Conservation (phyloP, 306 rosid genomes). For the Datisca glomerata region DNA sequence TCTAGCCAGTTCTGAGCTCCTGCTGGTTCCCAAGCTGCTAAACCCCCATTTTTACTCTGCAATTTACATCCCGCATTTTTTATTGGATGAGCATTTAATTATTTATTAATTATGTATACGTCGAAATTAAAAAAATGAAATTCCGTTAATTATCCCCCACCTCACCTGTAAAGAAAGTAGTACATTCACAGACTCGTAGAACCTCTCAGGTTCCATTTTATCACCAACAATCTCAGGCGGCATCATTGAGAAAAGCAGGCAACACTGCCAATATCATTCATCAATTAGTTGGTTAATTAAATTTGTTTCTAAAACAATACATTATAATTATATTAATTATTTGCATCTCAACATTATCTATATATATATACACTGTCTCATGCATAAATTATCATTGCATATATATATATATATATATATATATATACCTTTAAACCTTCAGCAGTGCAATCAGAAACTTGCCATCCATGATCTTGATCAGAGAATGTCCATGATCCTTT, state of each 20-base stretch:
- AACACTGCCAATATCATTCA: conserved; percentile 28
- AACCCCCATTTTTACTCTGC: conserved; percentile 73
- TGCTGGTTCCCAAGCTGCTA: conserved; percentile 50
- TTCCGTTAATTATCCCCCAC: not conserved
- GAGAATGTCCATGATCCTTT: conserved; percentile 86
- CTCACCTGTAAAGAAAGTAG: conserved; percentile 55
- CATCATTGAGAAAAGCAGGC: conserved; percentile 45
- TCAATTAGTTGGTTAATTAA: not conserved
- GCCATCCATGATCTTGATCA: conserved; percentile 84
- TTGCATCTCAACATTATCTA: not conserved
- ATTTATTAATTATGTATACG: not conserved
- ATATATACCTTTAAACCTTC: conserved; percentile 51
- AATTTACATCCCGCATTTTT: not conserved
- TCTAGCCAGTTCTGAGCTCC: conserved; percentile 55
- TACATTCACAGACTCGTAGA: conserved; percentile 54
- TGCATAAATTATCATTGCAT: too few species aligned
- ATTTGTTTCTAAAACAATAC: not conserved
- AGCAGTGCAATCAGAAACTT: conserved; percentile 75
- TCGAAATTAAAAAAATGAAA: not conserved
- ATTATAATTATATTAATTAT: not conserved
- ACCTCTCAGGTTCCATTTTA: conserved; percentile 39
- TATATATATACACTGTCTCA: too few species aligned
- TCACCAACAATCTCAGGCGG: conserved; percentile 57
- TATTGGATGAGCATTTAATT: not conserved
- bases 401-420: too few species aligned